A percentile compares a stretch with the other conserved stretches of the same genome.
These are phyloP conservation scores for Crepidotus sp. DNA, from an alignment of 1,284 basidiomycete species.

Conservation along the genomic window DNA sequence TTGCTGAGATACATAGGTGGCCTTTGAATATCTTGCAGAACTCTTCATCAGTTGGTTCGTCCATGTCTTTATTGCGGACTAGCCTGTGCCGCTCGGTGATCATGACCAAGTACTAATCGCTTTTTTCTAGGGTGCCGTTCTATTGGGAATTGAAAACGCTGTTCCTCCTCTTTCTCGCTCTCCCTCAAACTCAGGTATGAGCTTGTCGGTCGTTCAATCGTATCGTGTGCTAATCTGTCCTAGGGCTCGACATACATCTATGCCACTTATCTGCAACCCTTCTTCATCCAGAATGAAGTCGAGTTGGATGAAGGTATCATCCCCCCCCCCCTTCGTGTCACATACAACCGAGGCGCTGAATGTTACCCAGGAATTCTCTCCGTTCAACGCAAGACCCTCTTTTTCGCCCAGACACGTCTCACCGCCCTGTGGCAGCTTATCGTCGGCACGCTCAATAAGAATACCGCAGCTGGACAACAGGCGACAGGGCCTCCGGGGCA, in stretches of 20 bases:
- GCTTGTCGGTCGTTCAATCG: background rate
- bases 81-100: too few species aligned
- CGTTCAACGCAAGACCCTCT: conserved; percentile 42
- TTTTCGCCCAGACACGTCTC: conserved; percentile 44
- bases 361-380: conserved; percentile 22
- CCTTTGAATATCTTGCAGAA: conserved; percentile 60
- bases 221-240: background rate
- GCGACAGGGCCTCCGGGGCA: conserved; percentile 18
- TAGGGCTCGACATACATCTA: conserved; percentile 74
- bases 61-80: conserved; percentile 6
- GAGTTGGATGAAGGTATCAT: conserved; percentile 57
- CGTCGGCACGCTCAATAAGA: conserved; percentile 36
- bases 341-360: background rate
- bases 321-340: background rate
- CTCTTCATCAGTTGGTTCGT: conserved; percentile 32
- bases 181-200: conserved; percentile 63
- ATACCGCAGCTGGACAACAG: conserved; percentile 23
- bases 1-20: conserved; percentile 24
- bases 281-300: conserved; percentile 55
- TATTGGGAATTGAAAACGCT: conserved; percentile 68
- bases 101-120: too few species aligned
- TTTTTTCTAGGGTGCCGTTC: conserved; percentile 60
- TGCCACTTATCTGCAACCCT: conserved; percentile 55
- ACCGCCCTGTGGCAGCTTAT: conserved; percentile 38
- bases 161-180: conserved; percentile 64